These are phyloP conservation scores for Cladosporium sp. DNA, from an alignment of 2,329 filamentous ascomycete genomes.

Conservation along the genomic window DNA sequence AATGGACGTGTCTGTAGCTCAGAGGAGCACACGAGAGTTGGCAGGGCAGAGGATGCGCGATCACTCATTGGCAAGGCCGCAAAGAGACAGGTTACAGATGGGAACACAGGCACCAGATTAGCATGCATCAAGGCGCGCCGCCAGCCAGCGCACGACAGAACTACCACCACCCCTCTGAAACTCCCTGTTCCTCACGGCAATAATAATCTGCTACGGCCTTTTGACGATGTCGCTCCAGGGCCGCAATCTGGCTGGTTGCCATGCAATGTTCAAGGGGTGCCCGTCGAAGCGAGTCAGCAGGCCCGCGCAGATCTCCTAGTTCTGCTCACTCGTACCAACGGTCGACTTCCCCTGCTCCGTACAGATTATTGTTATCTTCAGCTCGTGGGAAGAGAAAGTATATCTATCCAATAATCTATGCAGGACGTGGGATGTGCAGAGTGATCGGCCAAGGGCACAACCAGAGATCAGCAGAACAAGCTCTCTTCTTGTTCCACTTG, in stretches of 20 bases:
- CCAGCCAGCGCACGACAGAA: neutral
- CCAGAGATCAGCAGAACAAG: neutral
- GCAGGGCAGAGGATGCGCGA: neutral
- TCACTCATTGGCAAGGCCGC: neutral
- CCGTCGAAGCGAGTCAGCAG: neutral
- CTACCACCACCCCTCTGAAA: neutral
- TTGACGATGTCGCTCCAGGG: neutral
- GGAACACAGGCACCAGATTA: neutral
- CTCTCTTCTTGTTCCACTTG: slow-evolving; percentile 6
- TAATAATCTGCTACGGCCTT: neutral
- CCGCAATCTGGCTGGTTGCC: neutral
- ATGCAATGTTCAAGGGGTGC: neutral
- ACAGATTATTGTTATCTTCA: neutral
- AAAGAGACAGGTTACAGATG: neutral
- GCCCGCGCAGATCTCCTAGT: neutral
- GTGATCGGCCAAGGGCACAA: neutral
- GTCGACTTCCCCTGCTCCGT: neutral
- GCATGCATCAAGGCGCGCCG: neutral
- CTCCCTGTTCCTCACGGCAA: slow-evolving; percentile 6
- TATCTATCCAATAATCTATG: too few relatives aligned
- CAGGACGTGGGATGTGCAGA: neutral
- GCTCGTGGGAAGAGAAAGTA: neutral
- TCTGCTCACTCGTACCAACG: neutral
- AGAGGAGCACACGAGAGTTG: neutral
- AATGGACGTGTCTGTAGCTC: neutral